These are phyloP conservation scores for Paraconiothyrium sp. DNA, from an alignment of 2,329 filamentous ascomycete species.

Conservation along the genomic window DNA sequence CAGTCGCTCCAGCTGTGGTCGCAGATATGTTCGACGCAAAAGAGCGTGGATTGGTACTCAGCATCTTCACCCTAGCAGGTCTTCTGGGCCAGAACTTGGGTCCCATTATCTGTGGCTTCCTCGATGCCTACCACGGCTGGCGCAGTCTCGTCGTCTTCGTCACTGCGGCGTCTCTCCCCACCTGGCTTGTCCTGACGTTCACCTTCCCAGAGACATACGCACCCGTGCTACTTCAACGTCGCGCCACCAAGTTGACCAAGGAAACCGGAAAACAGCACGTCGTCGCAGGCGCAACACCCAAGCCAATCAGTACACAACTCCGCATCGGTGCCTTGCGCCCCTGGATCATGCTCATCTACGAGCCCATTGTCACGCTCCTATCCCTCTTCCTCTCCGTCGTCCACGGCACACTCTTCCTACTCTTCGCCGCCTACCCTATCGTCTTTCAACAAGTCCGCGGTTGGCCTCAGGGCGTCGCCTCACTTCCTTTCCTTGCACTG, in stretches of 20 bases:
- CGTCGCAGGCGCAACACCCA: slow-evolving; percentile 45
- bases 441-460: slow-evolving; percentile 66
- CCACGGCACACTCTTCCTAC: slow-evolving; percentile 50
- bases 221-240: slow-evolving; percentile 74
- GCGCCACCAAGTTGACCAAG: slow-evolving; percentile 75
- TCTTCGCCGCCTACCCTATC: slow-evolving; percentile 60
- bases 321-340: slow-evolving; percentile 65
- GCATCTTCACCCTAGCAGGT: slow-evolving; percentile 68
- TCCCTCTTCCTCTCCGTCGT: slow-evolving; percentile 31
- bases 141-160: slow-evolving; percentile 77
- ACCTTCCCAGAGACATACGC: slow-evolving; percentile 90
- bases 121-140: slow-evolving; percentile 75
- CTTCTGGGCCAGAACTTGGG: slow-evolving; percentile 68
- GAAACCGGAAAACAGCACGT: slow-evolving; percentile 70
- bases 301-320: slow-evolving; percentile 60
- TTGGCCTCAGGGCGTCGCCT: slow-evolving; percentile 65
- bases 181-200: slow-evolving; percentile 72
- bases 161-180: slow-evolving; percentile 73
- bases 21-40: slow-evolving; percentile 67
- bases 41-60: slow-evolving; percentile 68
- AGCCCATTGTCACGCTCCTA: slow-evolving; percentile 56
- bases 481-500: slow-evolving; percentile 69
- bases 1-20: slow-evolving; percentile 39
- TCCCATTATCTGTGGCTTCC: slow-evolving; percentile 70
- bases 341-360: slow-evolving; percentile 66